Percentiles rank a stretch among this genome's conserved stretches.
Evolutionary conservation across 169 alveolate genomes (phyloP).

Genomic region (Eimeria tenella): DNA sequence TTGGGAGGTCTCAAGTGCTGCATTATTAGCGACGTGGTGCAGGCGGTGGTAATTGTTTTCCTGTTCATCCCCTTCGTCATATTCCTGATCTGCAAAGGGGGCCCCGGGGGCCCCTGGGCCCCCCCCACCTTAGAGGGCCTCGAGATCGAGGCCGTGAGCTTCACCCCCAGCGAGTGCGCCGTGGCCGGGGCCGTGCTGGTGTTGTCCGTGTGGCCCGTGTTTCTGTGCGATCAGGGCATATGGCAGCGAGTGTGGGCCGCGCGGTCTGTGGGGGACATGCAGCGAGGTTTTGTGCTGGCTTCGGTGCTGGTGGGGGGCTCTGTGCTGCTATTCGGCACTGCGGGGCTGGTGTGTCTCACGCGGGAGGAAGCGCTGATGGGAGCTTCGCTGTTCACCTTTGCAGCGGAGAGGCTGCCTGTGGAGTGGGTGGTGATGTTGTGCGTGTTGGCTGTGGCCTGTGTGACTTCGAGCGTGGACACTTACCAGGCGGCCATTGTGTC

Average conservation of each 20-base stretch:
- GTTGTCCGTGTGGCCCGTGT: slow-evolving; percentile 60
- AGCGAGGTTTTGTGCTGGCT: slow-evolving; percentile 42
- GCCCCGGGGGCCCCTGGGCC: neutral
- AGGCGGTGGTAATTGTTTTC: slow-evolving; percentile 34
- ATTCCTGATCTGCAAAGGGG: slow-evolving; percentile 12
- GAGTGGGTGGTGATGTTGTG: slow-evolving; percentile 56
- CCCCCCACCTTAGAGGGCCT: neutral
- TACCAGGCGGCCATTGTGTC: slow-evolving; percentile 75
- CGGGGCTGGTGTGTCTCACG: slow-evolving; percentile 55
- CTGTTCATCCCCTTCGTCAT: slow-evolving; percentile 38
- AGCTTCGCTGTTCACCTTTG: slow-evolving; percentile 36
- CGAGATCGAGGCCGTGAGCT: neutral
- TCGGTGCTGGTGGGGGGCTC: slow-evolving; percentile 21
- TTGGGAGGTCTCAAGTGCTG: slow-evolving; percentile 68
- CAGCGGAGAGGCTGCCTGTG: slow-evolving; percentile 37
- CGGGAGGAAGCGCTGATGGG: neutral
- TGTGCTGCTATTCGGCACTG: slow-evolving; percentile 64
- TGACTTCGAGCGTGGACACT: slow-evolving; percentile 78
- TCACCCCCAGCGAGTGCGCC: slow-evolving; percentile 1
- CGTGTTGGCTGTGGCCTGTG: slow-evolving; percentile 78
- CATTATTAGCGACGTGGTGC: slow-evolving; percentile 64
- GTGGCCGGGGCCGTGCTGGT: slow-evolving; percentile 68
- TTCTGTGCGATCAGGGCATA: slow-evolving; percentile 73
- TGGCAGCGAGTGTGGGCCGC: slow-evolving; percentile 81
- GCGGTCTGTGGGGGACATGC: slow-evolving; percentile 28